phyloP scores from a whole-genome alignment of 805 yeast genomes.

The Starmerella potacharoeniae region DNA sequence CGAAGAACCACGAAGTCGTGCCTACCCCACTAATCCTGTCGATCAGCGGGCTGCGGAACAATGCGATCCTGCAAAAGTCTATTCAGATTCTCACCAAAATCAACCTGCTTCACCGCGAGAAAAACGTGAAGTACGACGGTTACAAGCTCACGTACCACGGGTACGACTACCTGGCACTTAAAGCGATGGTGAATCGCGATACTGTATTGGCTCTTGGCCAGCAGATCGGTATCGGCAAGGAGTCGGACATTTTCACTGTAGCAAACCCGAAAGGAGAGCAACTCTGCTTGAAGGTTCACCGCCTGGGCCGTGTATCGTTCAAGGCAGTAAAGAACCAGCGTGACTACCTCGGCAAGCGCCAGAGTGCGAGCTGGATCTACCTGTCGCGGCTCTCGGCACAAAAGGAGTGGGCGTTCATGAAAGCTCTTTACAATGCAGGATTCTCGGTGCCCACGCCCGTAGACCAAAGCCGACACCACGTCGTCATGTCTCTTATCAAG shows the following conservation, averaged over 20 bases:
- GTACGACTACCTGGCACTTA: slow-evolving; percentile 82
- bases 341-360: slow-evolving; percentile 67
- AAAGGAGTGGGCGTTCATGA: slow-evolving; percentile 84
- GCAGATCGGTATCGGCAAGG: slow-evolving; percentile 94
- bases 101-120: slow-evolving; percentile 59
- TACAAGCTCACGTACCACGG: slow-evolving; percentile 82
- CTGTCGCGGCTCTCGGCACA: slow-evolving; percentile 82
- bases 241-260: slow-evolving; percentile 84
- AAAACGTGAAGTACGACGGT: slow-evolving; percentile 94
- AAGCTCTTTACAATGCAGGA: slow-evolving; percentile 56
- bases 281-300: slow-evolving; percentile 75
- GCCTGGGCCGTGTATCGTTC: slow-evolving; percentile 90
- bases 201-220: slow-evolving; percentile 69
- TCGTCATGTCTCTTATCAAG: slow-evolving; percentile 79
- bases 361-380: slow-evolving; percentile 85
- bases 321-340: slow-evolving; percentile 85
- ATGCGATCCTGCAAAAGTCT: slow-evolving; percentile 64
- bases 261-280: slow-evolving; percentile 54
- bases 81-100: slow-evolving; percentile 81
- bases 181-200: slow-evolving; percentile 64
- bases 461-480: slow-evolving; percentile 83
- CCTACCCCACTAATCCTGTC: slow-evolving; percentile 78
- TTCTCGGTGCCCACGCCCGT: slow-evolving; percentile 81
- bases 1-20: slow-evolving; percentile 86
- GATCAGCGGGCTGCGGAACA: slow-evolving; percentile 63